phyloP scores from a whole-genome alignment of 257 asterid genomes.

The Solanum etuberosum region DNA sequence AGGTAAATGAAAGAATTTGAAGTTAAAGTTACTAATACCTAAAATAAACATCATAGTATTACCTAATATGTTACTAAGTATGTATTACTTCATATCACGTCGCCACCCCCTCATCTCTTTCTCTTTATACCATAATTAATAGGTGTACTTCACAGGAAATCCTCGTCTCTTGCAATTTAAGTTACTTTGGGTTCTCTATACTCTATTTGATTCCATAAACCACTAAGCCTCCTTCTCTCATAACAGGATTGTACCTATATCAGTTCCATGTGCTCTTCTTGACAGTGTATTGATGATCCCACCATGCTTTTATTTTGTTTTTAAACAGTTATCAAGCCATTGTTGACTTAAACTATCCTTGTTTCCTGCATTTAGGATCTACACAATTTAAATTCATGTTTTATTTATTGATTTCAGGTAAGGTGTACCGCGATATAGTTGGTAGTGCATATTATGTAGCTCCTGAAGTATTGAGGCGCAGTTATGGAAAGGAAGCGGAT shows the following conservation, averaged over 20 bases:
- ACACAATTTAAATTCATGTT: not conserved
- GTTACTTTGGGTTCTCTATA: not conserved
- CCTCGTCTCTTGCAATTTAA: not conserved
- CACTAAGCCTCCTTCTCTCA: not conserved
- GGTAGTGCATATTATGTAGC: slow-evolving; percentile 94
- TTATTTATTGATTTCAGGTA: slow-evolving; percentile 30
- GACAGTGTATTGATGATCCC: not conserved
- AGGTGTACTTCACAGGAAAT: not conserved
- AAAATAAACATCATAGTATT: not conserved
- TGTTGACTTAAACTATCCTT: not conserved
- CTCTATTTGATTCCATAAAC: not conserved
- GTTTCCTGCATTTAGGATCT: not conserved
- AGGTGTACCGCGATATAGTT: slow-evolving; percentile 64
- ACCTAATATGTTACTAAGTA: not conserved
- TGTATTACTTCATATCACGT: not conserved
- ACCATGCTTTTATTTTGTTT: not conserved
- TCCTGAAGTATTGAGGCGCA: slow-evolving; percentile 72
- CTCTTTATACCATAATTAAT: not conserved
- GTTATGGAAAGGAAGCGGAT: slow-evolving; percentile 76
- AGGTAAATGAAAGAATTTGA: not conserved
- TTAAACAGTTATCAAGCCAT: not conserved
- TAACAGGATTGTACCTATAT: not conserved
- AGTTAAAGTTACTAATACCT: not conserved
- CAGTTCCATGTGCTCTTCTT: not conserved
- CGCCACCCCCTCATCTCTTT: not conserved